A percentile compares a stretch with the other conserved stretches of the same genome.
Evolutionary conservation across 345 rosid genomes (phyloP).

Genomic region (Eucalyptus pauciflora): DNA sequence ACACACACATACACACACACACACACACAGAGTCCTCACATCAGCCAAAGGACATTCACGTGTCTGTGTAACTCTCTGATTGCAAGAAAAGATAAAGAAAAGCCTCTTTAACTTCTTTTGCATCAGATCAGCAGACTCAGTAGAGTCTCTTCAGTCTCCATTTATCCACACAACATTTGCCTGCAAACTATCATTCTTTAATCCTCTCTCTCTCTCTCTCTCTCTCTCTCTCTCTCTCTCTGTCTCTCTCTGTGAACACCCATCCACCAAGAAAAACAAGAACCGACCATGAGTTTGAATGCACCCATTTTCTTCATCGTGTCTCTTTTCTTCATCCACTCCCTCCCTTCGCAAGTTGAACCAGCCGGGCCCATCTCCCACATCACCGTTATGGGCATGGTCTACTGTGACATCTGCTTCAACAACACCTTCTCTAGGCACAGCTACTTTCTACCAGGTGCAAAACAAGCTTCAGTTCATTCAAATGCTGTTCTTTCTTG

Average conservation of each 20-base stretch:
- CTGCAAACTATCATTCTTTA: not conserved
- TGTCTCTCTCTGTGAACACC: not conserved
- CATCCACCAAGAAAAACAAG: not conserved
- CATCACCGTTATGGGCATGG: slow-evolving; percentile 79
- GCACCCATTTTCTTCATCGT: not conserved
- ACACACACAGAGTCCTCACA: not conserved
- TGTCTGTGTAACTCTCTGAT: slow-evolving; percentile 33
- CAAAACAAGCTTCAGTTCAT: not conserved
- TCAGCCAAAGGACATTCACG: slow-evolving; percentile 62
- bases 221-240: not conserved
- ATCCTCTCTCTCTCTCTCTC: not conserved
- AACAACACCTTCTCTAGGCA: slow-evolving; percentile 87
- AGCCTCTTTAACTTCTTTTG: not conserved
- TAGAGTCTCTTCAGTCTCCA: not conserved
- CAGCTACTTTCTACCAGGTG: slow-evolving; percentile 97
- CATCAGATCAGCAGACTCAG: not conserved
- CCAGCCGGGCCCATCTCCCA: slow-evolving; percentile 20
- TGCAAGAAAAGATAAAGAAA: slow-evolving; percentile 12
- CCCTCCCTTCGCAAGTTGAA: slow-evolving; percentile 18
- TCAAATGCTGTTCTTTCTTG: not conserved
- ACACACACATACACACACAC: not conserved
- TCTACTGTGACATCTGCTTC: slow-evolving; percentile 94
- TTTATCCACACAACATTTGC: slow-evolving; percentile 5
- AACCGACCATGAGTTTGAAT: not conserved
- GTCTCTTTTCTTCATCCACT: slow-evolving; percentile 18